phyloP scores from a whole-genome alignment of 805 yeast genomes.

The Saccharomycopsis malanga region DNA sequence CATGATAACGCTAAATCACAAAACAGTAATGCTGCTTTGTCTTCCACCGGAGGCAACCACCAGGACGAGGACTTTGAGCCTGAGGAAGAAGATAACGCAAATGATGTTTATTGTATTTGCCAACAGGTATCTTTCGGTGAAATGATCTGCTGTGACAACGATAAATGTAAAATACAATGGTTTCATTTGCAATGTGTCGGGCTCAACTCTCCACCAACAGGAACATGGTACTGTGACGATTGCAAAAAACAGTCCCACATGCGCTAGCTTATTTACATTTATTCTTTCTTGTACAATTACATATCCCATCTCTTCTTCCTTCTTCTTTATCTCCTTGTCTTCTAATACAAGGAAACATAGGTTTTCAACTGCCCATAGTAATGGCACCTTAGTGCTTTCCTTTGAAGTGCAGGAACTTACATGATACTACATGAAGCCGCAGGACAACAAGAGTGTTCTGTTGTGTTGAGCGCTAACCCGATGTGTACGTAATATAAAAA shows the following conservation, averaged over 20 bases:
- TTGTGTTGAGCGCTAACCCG: too few species aligned
- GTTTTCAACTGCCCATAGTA: too few species aligned
- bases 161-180: constrained; percentile 45
- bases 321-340: background rate
- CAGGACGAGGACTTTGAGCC: too few species aligned
- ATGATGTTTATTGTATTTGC: constrained; percentile 60
- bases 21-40: too few species aligned
- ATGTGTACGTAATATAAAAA: too few species aligned
- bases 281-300: background rate
- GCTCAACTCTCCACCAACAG: constrained; percentile 78
- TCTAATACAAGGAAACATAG: too few species aligned
- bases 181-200: constrained; percentile 90
- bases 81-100: constrained; percentile 18
- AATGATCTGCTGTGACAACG: constrained; percentile 99
- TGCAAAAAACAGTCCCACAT: constrained; percentile 52
- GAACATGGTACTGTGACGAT: constrained; percentile 91
- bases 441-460: too few species aligned
- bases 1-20: too few species aligned
- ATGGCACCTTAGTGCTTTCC: too few species aligned
- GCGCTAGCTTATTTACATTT: background rate
- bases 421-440: too few species aligned
- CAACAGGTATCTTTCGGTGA: constrained; percentile 96
- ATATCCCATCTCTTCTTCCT: background rate
- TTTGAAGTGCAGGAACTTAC: too few species aligned
- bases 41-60: too few species aligned